Base-by-base conservation (phyloP, 1,284 basidiomycete genomes). In the Sanghuangporus baumii region DNA sequence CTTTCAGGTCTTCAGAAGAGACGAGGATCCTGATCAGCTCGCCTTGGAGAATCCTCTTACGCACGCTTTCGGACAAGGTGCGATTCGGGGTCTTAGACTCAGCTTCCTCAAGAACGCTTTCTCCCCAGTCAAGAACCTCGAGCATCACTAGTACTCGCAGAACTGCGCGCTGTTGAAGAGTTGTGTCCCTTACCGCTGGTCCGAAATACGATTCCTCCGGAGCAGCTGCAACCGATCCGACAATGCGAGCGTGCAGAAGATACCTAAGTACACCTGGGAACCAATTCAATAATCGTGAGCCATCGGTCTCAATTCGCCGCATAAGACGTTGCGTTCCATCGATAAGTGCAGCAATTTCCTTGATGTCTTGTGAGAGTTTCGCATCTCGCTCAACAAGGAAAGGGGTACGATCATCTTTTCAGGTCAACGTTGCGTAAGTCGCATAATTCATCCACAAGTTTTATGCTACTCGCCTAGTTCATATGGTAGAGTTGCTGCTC, bases 61-160 rank as follows among this genome's bases (percentile, higher is more conserved):
- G 61, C 16, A 40, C 52, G 14, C 26, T 41, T 31, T 55, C 51
- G 23, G 59, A 55, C 43, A 61, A 16, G 6, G 57, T 31, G 18
- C 36, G 34, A n/a, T 3, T 55, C 14, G 50, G 26, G 0, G 57
- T 11, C 4, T 14, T 23, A 16, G 20, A n/a, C 26, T 37, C 36
- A 7, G 23, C 23, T 18, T 55, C 23, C 18, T 34, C 41, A 11
- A 61, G 34, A 16, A 47, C 59, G n/a, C 57, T 56, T 31, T 50
- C 16, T n/a, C 37, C 20, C 56, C 57, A 58, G 18, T 62, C 57
- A 11, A 62, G 57, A 36, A 62, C 54, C 38, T 62, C 61, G 20
- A 62, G 61, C 61, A 62, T 62, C 38, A 54, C 56, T 16, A 62
- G 36, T 23, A 62, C 55, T 38, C 55, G 50, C 18, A 62, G 47